Percentiles rank a stretch among this genome's conserved stretches.
phyloP scores from a whole-genome alignment of 1,284 basidiomycete genomes.

The Ustilago crameri region DNA sequence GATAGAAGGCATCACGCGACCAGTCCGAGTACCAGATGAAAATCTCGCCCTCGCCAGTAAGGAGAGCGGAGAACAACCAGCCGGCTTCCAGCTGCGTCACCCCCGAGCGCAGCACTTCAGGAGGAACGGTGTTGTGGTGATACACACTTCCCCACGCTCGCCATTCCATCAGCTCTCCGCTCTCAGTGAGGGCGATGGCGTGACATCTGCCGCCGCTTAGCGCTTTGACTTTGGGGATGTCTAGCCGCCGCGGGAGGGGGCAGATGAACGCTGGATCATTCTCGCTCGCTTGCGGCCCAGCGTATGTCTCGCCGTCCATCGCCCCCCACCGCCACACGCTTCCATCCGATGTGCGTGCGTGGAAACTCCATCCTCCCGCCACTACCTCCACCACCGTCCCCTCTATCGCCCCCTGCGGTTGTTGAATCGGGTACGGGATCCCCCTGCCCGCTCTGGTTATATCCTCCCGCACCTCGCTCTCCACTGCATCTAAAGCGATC shows the following conservation, averaged over 20 bases:
- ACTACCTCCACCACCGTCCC: conserved; percentile 28
- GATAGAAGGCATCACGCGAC: conserved; percentile 4
- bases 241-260: conserved; percentile 8
- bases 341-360: conserved; percentile 40
- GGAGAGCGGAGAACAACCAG: conserved; percentile 45
- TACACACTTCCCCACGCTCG: conserved; percentile 34
- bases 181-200: conserved; percentile 72
- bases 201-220: conserved; percentile 76
- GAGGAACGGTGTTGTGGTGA: conserved; percentile 21
- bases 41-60: conserved; percentile 19
- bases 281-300: background rate
- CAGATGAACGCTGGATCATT: conserved; percentile 6
- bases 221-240: conserved; percentile 21
- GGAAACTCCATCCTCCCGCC: conserved; percentile 53
- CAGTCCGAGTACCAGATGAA: conserved; percentile 28
- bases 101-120: background rate
- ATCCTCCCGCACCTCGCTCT: background rate
- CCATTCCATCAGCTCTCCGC: conserved; percentile 48
- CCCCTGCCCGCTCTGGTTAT: background rate
- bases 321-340: conserved; percentile 45
- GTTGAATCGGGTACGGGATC: conserved; percentile 35
- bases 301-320: conserved; percentile 31
- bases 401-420: conserved; percentile 9
- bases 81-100: conserved; percentile 55
- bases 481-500: background rate